Evolutionary conservation across 768 basidiomycete genomes (phyloP).

Genomic region (Lentinula sp.): DNA sequence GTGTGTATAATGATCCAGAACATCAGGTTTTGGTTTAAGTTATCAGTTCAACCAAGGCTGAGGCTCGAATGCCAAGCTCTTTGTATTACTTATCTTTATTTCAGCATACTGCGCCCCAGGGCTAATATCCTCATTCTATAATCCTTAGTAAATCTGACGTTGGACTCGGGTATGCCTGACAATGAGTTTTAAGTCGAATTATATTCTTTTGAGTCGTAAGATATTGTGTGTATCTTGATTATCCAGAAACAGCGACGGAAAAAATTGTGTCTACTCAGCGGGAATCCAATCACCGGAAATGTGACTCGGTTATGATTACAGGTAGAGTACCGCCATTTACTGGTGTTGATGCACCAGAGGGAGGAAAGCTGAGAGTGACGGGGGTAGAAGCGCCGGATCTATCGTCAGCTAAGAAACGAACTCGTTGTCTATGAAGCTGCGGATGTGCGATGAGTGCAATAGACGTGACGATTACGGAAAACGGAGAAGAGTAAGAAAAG

Average conservation of each 20-base stretch:
- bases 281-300: constrained; percentile 22
- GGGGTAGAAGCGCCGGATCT: constrained; percentile 64
- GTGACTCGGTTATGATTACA: constrained; percentile 40
- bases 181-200: background rate
- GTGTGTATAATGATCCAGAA: too few relatives aligned
- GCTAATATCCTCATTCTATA: background rate
- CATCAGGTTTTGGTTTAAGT: too few relatives aligned
- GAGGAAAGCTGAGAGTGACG: constrained; percentile 49
- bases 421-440: constrained; percentile 78
- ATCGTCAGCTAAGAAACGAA: constrained; percentile 68
- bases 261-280: background rate
- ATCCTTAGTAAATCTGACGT: background rate
- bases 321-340: constrained; percentile 12
- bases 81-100: background rate
- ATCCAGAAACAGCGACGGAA: background rate
- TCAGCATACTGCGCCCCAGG: background rate
- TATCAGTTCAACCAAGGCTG: too few relatives aligned
- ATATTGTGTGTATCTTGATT: background rate
- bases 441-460: constrained; percentile 3
- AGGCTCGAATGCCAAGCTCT: background rate
- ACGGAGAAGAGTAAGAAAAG: background rate
- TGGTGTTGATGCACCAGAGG: constrained; percentile 44
- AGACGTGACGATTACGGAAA: constrained; percentile 2
- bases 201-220: background rate
- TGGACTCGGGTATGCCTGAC: background rate